Evolutionary conservation across 306 rosid species (phyloP).

Genomic region (Alnus rubra): DNA sequence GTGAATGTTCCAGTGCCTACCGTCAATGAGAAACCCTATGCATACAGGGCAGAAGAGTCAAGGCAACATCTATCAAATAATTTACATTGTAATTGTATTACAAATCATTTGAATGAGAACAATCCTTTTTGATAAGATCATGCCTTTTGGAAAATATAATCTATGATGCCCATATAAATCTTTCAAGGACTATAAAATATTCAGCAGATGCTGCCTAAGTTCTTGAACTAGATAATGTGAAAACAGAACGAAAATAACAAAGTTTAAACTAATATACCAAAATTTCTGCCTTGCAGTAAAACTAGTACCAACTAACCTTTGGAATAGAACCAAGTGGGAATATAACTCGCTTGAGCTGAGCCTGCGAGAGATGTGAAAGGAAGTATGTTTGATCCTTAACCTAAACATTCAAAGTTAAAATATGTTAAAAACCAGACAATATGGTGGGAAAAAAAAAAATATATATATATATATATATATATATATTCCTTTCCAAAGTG

Average conservation of each 20-base stretch:
- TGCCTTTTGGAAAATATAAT: slow-evolving; percentile 5
- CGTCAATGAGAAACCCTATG: not conserved
- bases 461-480: not conserved
- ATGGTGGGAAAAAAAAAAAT: not conserved
- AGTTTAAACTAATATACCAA: not conserved
- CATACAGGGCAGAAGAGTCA: not conserved
- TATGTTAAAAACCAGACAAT: slow-evolving; percentile 22
- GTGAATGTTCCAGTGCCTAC: not conserved
- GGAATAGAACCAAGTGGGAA: slow-evolving; percentile 88
- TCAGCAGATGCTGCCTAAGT: not conserved
- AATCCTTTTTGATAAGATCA: not conserved
- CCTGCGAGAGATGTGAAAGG: slow-evolving; percentile 84
- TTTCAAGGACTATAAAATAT: not conserved
- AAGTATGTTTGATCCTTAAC: slow-evolving; percentile 97
- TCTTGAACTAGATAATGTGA: slow-evolving; percentile 12
- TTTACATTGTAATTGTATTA: not conserved
- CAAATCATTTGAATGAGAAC: not conserved
- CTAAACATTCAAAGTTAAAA: slow-evolving; percentile 42
- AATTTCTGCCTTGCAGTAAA: slow-evolving; percentile 16
- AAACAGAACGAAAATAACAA: slow-evolving; percentile 12
- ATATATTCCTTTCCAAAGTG: not conserved
- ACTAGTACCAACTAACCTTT: slow-evolving; percentile 60
- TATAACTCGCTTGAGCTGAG: slow-evolving; percentile 73
- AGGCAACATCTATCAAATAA: not conserved
- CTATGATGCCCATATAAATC: not conserved